A percentile compares a stretch with the other conserved stretches of the same genome.
phyloP scores from a whole-genome alignment of 352 stramenopile genomes.

The Globisporangium nodosum region DNA sequence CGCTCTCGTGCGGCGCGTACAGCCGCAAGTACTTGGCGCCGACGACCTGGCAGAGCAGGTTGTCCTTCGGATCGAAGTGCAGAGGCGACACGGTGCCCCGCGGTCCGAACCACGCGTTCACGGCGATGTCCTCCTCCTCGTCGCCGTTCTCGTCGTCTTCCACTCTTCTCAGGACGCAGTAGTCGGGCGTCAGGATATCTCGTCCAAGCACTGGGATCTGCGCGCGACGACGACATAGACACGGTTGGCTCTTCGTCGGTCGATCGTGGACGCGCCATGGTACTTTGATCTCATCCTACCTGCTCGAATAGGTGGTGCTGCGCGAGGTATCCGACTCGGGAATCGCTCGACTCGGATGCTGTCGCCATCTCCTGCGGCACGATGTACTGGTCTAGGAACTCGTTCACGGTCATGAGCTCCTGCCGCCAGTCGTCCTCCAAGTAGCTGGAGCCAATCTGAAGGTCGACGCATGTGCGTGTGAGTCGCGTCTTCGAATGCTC shows the following conservation, averaged over 20 bases:
- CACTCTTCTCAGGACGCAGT: conserved; percentile 62
- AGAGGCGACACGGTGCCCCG: conserved; percentile 74
- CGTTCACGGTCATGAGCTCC: conserved; percentile 75
- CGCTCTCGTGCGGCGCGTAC: conserved; percentile 62
- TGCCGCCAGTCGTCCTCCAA: conserved; percentile 75
- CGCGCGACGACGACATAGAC: conserved; percentile 1
- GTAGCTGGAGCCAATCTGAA: conserved; percentile 72
- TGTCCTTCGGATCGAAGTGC: conserved; percentile 89
- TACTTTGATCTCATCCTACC: conserved; percentile 16
- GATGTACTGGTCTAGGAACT: conserved; percentile 69
- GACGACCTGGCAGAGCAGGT: conserved; percentile 85
- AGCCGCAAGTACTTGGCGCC: conserved; percentile 80
- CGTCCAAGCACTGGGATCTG: conserved; percentile 72
- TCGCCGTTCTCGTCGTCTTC: conserved; percentile 32
- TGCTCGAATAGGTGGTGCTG: conserved; percentile 90
- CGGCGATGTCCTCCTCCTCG: conserved; percentile 57
- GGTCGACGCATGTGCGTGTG: neutral
- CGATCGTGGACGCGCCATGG: neutral
- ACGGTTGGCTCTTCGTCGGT: neutral
- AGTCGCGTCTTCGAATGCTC: neutral
- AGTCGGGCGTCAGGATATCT: conserved; percentile 87
- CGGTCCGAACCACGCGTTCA: conserved; percentile 88
- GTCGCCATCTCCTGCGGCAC: neutral
- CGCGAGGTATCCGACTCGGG: conserved; percentile 65
- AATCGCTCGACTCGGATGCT: neutral